Evolutionary conservation across 2,329 filamentous ascomycete genomes (phyloP).

Genomic region (Fusarium torreyae): DNA sequence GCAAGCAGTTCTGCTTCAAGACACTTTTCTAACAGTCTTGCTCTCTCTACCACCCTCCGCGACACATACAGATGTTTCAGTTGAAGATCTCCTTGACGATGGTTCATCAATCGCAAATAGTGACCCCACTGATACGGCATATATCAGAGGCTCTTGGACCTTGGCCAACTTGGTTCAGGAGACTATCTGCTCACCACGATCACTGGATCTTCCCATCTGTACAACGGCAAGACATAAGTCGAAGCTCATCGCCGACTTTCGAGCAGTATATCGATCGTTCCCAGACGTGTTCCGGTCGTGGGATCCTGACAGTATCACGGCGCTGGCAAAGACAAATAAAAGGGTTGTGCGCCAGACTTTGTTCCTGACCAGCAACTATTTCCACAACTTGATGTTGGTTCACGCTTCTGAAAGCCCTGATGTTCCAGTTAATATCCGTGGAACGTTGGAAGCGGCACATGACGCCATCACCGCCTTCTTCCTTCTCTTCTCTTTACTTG

Average conservation of each 20-base stretch:
- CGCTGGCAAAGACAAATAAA: conserved; percentile 71
- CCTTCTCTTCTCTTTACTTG: conserved; percentile 77
- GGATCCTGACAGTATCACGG: conserved; percentile 72
- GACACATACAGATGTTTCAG: conserved; percentile 83
- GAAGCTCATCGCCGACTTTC: conserved; percentile 78
- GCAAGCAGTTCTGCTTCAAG: conserved; percentile 85
- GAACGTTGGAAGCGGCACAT: conserved; percentile 81
- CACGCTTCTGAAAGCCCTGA: conserved; percentile 78
- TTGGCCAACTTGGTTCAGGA: conserved; percentile 84
- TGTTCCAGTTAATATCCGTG: conserved; percentile 76
- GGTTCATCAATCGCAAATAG: conserved; percentile 69
- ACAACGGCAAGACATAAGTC: conserved; percentile 78
- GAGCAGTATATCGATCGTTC: conserved; percentile 79
- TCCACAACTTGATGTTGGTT: conserved; percentile 85
- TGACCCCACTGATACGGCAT: conserved; percentile 76
- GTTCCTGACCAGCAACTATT: conserved; percentile 86
- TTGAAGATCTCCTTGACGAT: conserved; percentile 80
- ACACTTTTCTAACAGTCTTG: conserved; percentile 85
- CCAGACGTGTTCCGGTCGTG: conserved; percentile 79
- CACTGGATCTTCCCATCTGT: conserved; percentile 80
- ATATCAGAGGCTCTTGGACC: conserved; percentile 83
- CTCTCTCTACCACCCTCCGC: conserved; percentile 83
- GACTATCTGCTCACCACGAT: conserved; percentile 81
- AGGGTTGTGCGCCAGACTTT: conserved; percentile 81
- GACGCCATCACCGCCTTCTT: conserved; percentile 83